These are phyloP conservation scores for Entomortierella chlamydospora DNA, from an alignment of 192 early-diverging fungal genomes.

Conservation along the genomic window DNA sequence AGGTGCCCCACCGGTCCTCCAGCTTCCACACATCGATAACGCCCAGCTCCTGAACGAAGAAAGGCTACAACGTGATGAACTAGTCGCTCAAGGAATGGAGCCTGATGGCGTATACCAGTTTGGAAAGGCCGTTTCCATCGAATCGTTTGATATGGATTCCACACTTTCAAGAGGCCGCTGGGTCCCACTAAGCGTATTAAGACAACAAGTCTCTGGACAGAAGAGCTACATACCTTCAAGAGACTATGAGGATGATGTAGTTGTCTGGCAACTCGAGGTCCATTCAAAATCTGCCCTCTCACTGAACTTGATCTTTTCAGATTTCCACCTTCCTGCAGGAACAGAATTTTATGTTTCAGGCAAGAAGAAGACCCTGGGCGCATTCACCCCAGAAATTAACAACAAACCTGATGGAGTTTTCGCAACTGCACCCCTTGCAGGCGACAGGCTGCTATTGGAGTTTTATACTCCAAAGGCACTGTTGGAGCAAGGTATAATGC, in stretches of 20 bases:
- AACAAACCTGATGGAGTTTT: constrained; percentile 56
- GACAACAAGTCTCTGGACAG: background rate
- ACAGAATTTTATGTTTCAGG: constrained; percentile 57
- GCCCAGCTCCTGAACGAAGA: constrained; percentile 33
- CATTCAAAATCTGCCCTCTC: constrained; percentile 48
- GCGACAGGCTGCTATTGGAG: constrained; percentile 50
- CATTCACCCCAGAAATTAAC: constrained; percentile 52
- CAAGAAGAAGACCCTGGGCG: constrained; percentile 41
- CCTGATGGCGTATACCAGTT: constrained; percentile 51
- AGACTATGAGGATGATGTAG: constrained; percentile 20
- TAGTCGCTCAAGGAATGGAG: background rate
- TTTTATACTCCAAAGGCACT: constrained; percentile 33
- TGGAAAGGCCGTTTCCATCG: constrained; percentile 52
- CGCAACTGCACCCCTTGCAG: constrained; percentile 54
- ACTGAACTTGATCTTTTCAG: constrained; percentile 59
- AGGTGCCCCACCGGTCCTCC: constrained; percentile 4
- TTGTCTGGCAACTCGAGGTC: constrained; percentile 58
- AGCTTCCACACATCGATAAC: constrained; percentile 34
- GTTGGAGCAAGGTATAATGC: constrained; percentile 12
- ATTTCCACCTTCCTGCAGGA: constrained; percentile 46
- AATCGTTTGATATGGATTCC: constrained; percentile 8
- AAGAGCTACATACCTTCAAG: background rate
- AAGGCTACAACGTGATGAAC: background rate
- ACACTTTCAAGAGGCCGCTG: constrained; percentile 47
- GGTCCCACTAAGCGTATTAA: constrained; percentile 16